A percentile compares a stretch with the other conserved stretches of the same genome.
Conservation (phyloP, 306 rosid genomes). For the Alnus rubra region DNA sequence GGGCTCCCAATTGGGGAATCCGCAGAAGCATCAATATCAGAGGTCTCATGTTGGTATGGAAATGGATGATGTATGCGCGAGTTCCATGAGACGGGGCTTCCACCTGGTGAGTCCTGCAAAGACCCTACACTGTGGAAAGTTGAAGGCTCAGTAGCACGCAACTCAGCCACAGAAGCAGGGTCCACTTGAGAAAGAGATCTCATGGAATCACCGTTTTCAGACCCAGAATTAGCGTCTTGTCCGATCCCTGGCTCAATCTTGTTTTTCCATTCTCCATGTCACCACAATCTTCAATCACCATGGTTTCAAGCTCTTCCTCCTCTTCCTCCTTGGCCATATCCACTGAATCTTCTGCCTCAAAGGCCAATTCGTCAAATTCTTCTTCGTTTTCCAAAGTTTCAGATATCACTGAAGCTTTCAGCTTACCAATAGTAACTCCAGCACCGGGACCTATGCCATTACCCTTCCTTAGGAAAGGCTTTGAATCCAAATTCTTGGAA, state of each 20-base stretch:
- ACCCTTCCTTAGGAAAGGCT: constrained; percentile 67
- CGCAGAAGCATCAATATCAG: constrained; percentile 83
- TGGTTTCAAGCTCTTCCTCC: constrained; percentile 55
- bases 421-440: constrained; percentile 48
- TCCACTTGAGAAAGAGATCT: constrained; percentile 74
- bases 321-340: constrained; percentile 59
- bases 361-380: constrained; percentile 62
- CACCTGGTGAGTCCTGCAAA: constrained; percentile 83
- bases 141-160: constrained; percentile 54
- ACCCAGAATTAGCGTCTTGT: constrained; percentile 67
- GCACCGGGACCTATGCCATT: constrained; percentile 56
- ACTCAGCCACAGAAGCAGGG: constrained; percentile 63
- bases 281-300: constrained; percentile 47
- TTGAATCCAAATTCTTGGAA: constrained; percentile 45
- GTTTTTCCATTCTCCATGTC: constrained; percentile 61
- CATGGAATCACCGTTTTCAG: constrained; percentile 69
- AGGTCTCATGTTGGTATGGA: constrained; percentile 77
- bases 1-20: constrained; percentile 98
- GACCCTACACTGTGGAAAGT: constrained; percentile 60
- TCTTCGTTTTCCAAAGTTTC: constrained; percentile 53
- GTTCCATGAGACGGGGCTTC: constrained; percentile 93
- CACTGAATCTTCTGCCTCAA: constrained; percentile 62
- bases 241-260: constrained; percentile 69
- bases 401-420: constrained; percentile 61
- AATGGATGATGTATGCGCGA: constrained; percentile 68